These are phyloP conservation scores for Colletotrichum destructivum DNA, from an alignment of 2,329 filamentous ascomycete genomes.

Conservation along the genomic window DNA sequence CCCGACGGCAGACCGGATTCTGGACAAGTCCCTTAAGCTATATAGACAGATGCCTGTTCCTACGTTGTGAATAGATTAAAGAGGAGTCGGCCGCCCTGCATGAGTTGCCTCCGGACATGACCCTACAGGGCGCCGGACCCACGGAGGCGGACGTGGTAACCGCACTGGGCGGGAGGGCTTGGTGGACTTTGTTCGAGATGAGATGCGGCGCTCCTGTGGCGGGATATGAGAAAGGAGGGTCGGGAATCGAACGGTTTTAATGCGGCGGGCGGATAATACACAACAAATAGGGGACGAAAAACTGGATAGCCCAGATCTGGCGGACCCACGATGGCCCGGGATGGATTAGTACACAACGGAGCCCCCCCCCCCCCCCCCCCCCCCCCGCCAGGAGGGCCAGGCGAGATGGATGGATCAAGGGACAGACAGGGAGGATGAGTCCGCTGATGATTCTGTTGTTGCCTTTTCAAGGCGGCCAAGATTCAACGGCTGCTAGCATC, in stretches of 20 bases:
- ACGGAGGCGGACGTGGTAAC: constrained; percentile 5
- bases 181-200: background rate
- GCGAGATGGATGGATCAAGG: background rate
- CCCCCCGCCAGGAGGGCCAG: background rate
- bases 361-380: too few species aligned
- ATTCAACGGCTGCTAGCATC: constrained; percentile 1
- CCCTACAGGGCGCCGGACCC: constrained; percentile 25
- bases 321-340: constrained; percentile 7
- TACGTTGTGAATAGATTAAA: constrained; percentile 35
- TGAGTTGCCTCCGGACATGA: constrained; percentile 4
- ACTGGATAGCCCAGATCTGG: constrained; percentile 14
- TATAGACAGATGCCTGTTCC: constrained; percentile 29
- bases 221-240: background rate
- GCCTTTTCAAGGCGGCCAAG: background rate
- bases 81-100: background rate
- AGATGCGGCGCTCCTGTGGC: background rate
- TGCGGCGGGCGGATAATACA: background rate
- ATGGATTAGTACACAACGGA: background rate
- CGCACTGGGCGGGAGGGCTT: constrained; percentile 9
- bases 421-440: constrained; percentile 11
- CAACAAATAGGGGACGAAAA: background rate
- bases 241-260: constrained; percentile 15
- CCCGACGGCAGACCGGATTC: background rate
- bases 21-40: constrained; percentile 18
- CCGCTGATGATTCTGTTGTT: background rate